Percentiles rank a stretch among this genome's conserved stretches.
Conservation (phyloP, 768 basidiomycete genomes). For the Leccinum obscurum region DNA sequence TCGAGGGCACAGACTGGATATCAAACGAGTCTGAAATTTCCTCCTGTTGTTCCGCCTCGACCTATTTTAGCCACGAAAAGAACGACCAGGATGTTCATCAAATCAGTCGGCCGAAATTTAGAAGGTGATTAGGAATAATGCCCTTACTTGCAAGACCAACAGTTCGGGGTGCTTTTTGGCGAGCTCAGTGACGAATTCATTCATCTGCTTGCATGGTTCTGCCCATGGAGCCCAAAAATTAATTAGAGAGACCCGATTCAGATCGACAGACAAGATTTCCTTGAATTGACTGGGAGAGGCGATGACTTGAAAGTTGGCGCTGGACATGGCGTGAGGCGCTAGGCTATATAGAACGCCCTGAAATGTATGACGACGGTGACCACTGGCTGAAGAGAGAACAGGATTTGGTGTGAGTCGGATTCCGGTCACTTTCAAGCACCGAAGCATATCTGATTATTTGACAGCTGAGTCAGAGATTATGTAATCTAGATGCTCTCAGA, state of each 20-base stretch:
- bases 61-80: slow-evolving; percentile 39
- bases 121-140: background rate
- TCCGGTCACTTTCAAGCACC: background rate
- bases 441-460: background rate
- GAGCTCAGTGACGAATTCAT: slow-evolving; percentile 70
- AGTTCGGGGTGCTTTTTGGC: slow-evolving; percentile 67
- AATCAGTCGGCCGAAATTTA: slow-evolving; percentile 1
- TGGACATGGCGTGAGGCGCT: slow-evolving; percentile 20
- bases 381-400: background rate
- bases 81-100: background rate
- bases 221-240: slow-evolving; percentile 97
- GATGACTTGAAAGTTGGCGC: slow-evolving; percentile 47
- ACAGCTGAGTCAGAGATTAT: background rate
- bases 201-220: slow-evolving; percentile 88
- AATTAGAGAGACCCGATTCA: slow-evolving; percentile 79
- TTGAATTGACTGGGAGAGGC: slow-evolving; percentile 73
- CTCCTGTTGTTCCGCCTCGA: slow-evolving; percentile 76
- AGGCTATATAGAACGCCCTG: background rate
- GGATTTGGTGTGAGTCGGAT: background rate
- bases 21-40: slow-evolving; percentile 94
- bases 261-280: slow-evolving; percentile 68
- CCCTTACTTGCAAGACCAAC: slow-evolving; percentile 71
- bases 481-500: background rate
- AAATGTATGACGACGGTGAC: background rate
- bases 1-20: slow-evolving; percentile 84